A percentile compares a stretch with the other conserved stretches of the same genome.
Conservation (phyloP, 768 basidiomycete genomes). For the Psilocybe azurescens region DNA sequence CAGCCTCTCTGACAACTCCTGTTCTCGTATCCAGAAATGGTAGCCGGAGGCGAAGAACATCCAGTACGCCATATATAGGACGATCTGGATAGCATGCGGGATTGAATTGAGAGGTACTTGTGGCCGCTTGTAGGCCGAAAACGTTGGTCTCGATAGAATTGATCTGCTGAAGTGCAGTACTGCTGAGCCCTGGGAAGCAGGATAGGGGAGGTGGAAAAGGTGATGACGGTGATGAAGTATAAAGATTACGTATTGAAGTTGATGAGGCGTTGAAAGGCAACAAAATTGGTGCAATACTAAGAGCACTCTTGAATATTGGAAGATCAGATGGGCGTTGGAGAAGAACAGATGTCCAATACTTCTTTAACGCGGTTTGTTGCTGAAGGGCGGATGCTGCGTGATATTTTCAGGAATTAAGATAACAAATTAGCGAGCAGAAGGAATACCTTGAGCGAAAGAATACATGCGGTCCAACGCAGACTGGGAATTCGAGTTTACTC, state of each 20-base stretch:
- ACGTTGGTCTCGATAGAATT: slow-evolving; percentile 54
- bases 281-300: slow-evolving; percentile 52
- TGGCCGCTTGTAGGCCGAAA: slow-evolving; percentile 49
- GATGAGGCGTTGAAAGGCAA: slow-evolving; percentile 64
- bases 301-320: slow-evolving; percentile 47
- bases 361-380: slow-evolving; percentile 47
- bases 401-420: slow-evolving; percentile 8
- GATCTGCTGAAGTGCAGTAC: slow-evolving; percentile 44
- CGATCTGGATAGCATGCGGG: slow-evolving; percentile 57
- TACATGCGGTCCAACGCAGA: slow-evolving; percentile 62
- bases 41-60: slow-evolving; percentile 60
- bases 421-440: background rate
- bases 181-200: slow-evolving; percentile 60
- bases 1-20: slow-evolving; percentile 54
- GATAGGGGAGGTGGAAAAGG: slow-evolving; percentile 64
- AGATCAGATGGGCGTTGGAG: slow-evolving; percentile 50
- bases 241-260: slow-evolving; percentile 41
- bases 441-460: slow-evolving; percentile 60
- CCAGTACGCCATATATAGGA: slow-evolving; percentile 68
- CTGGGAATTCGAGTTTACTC: slow-evolving; percentile 43
- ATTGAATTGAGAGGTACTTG: slow-evolving; percentile 45
- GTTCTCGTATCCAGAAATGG: slow-evolving; percentile 55
- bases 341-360: slow-evolving; percentile 61
- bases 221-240: slow-evolving; percentile 43
- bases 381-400: slow-evolving; percentile 61